Conservation (phyloP, 179 eudicot species). For the Spinacia oleracea region DNA sequence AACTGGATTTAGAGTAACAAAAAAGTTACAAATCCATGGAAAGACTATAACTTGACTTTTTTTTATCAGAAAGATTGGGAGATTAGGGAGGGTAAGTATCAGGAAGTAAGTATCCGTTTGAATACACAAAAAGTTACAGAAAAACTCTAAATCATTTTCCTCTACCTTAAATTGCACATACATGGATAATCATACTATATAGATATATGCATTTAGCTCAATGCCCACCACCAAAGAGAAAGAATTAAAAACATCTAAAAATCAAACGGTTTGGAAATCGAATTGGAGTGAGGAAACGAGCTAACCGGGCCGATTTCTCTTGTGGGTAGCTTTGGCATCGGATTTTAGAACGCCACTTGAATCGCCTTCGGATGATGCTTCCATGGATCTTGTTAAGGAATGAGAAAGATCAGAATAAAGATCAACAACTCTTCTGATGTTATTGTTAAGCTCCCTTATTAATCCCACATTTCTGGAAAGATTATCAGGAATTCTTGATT, state of each 20-base stretch:
- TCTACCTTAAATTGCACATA: constrained; percentile 21
- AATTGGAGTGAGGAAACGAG: constrained; percentile 2
- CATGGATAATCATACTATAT: constrained; percentile 1
- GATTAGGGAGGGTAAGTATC: background rate
- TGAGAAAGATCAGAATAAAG: constrained; percentile 82
- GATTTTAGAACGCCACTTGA: constrained; percentile 54
- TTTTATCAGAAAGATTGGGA: too few relatives aligned
- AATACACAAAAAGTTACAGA: constrained; percentile 7
- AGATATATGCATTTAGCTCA: constrained; percentile 23
- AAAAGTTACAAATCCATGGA: constrained; percentile 26
- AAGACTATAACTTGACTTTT: too few relatives aligned
- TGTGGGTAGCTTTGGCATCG: constrained; percentile 62
- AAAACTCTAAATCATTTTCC: background rate
- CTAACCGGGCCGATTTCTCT: constrained; percentile 70
- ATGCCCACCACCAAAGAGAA: constrained; percentile 27
- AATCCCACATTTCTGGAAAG: constrained; percentile 79
- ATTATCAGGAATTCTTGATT: constrained; percentile 81
- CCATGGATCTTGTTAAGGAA: constrained; percentile 63
- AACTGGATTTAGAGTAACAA: constrained; percentile 18
- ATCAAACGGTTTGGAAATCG: background rate
- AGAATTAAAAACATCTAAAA: constrained; percentile 22
- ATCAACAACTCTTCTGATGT: constrained; percentile 80
- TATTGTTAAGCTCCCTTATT: constrained; percentile 89
- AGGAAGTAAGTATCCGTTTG: background rate
- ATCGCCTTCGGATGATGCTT: constrained; percentile 80